These are phyloP conservation scores for Aulographum hederae DNA, from an alignment of 2,329 filamentous ascomycete genomes.

Conservation along the genomic window DNA sequence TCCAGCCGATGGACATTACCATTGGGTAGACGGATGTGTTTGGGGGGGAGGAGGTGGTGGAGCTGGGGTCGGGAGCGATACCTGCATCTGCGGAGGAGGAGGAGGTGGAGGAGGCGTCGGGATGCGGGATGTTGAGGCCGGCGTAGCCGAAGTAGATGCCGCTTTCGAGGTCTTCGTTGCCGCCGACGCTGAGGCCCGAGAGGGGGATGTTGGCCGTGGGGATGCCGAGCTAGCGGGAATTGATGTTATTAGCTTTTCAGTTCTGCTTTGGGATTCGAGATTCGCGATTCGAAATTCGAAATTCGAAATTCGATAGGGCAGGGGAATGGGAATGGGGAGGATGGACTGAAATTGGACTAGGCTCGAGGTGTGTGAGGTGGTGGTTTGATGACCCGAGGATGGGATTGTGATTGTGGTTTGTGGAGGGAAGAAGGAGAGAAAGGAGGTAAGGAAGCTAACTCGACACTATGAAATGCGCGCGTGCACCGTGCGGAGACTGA, in stretches of 20 bases:
- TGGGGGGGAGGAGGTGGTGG: not conserved
- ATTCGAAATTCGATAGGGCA: no score
- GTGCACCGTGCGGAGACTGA: no score
- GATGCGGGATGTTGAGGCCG: constrained; percentile 38
- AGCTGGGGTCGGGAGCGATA: not conserved
- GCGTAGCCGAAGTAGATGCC: constrained; percentile 95
- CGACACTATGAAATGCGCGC: no score
- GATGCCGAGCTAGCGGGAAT: constrained; percentile 88
- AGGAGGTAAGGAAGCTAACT: no score
- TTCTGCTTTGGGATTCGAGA: no score
- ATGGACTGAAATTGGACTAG: no score
- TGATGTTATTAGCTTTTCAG: constrained; percentile 2
- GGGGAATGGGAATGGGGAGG: no score
- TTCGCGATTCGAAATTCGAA: no score
- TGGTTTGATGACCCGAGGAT: no score
- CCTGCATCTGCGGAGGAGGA: constrained; percentile 10
- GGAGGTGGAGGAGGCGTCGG: constrained; percentile 6
- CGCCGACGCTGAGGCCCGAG: constrained; percentile 51
- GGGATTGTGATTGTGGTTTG: no score
- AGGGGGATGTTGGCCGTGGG: constrained; percentile 79
- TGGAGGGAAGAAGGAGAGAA: no score
- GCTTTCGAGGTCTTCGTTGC: constrained; percentile 40
- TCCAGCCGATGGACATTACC: constrained; percentile 91
- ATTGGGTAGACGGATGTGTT: constrained; percentile 50
- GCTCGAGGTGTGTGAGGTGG: no score